phyloP scores from a whole-genome alignment of 768 basidiomycete genomes.

The Ramaria sp. region DNA sequence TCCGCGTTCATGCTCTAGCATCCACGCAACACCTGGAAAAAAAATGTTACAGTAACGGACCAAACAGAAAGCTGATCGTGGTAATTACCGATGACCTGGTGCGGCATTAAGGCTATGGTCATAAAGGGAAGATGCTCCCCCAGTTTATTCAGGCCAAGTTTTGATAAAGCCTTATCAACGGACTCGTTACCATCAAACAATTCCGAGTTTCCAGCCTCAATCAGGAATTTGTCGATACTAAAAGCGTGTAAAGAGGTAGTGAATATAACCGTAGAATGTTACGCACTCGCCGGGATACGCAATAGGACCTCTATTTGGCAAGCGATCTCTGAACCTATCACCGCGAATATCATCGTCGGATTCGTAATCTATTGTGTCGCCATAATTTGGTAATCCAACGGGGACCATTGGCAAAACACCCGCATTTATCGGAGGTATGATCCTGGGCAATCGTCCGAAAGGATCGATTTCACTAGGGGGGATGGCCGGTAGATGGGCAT shows the following conservation, averaged over 20 bases:
- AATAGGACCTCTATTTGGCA: slow-evolving; percentile 27
- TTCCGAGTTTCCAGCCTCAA: slow-evolving; percentile 46
- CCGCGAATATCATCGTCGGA: slow-evolving; percentile 21
- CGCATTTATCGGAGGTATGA: background rate
- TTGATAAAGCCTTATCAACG: slow-evolving; percentile 44
- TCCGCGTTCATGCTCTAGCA: slow-evolving; percentile 39
- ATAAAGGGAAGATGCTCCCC: slow-evolving; percentile 46
- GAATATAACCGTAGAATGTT: background rate
- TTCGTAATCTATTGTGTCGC: slow-evolving; percentile 15
- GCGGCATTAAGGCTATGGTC: slow-evolving; percentile 53
- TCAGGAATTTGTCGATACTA: slow-evolving; percentile 45
- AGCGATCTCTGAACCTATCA: slow-evolving; percentile 26
- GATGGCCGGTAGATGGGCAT: background rate
- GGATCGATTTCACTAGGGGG: background rate
- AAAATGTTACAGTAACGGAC: background rate
- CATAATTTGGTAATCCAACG: background rate
- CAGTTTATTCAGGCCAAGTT: slow-evolving; percentile 39
- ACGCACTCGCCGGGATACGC: slow-evolving; percentile 43
- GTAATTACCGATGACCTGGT: slow-evolving; percentile 43
- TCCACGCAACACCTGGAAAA: slow-evolving; percentile 40
- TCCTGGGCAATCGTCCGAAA: background rate
- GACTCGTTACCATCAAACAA: slow-evolving; percentile 48
- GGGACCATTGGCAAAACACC: background rate
- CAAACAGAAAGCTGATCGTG: background rate
- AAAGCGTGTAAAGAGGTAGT: background rate